Evolutionary conservation across 805 yeast species (phyloP).

Genomic region (Spathaspora girioi): DNA sequence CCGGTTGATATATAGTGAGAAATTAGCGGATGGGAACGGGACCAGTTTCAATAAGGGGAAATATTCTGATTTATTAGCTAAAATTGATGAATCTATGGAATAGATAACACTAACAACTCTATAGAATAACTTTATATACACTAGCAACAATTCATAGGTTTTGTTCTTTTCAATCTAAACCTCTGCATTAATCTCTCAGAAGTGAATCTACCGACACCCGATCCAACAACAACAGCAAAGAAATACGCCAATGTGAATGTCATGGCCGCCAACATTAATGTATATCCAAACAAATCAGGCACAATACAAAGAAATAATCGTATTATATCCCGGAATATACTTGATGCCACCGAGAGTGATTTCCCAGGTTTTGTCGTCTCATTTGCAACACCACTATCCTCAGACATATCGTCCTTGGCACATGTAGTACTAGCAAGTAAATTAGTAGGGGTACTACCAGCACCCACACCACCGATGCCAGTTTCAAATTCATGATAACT

Average conservation of each 20-base stretch:
- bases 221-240: slow-evolving; percentile 69
- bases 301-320: slow-evolving; percentile 54
- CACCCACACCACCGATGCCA: slow-evolving; percentile 1
- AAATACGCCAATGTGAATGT: slow-evolving; percentile 62
- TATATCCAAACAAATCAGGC: slow-evolving; percentile 65
- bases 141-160: slow-evolving; percentile 4
- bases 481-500: slow-evolving; percentile 13
- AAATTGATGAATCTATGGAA: slow-evolving; percentile 15
- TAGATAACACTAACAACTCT: slow-evolving; percentile 1
- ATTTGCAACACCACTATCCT: slow-evolving; percentile 4
- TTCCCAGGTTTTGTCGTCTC: slow-evolving; percentile 5
- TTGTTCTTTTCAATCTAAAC: slow-evolving; percentile 3
- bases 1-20: slow-evolving; percentile 49
- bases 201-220: slow-evolving; percentile 66
- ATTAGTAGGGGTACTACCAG: neutral
- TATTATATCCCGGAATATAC: slow-evolving; percentile 47
- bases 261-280: slow-evolving; percentile 79
- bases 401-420: neutral
- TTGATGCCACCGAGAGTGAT: slow-evolving; percentile 14
- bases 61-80: slow-evolving; percentile 30
- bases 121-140: neutral
- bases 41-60: slow-evolving; percentile 35
- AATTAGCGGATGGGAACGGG: slow-evolving; percentile 36
- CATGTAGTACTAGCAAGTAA: neutral
- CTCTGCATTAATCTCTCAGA: slow-evolving; percentile 49